Evolutionary conservation across 352 stramenopile genomes (phyloP), one percentile per base, ranked within the genome.

Genomic region (Globisporangium solare): DNA sequence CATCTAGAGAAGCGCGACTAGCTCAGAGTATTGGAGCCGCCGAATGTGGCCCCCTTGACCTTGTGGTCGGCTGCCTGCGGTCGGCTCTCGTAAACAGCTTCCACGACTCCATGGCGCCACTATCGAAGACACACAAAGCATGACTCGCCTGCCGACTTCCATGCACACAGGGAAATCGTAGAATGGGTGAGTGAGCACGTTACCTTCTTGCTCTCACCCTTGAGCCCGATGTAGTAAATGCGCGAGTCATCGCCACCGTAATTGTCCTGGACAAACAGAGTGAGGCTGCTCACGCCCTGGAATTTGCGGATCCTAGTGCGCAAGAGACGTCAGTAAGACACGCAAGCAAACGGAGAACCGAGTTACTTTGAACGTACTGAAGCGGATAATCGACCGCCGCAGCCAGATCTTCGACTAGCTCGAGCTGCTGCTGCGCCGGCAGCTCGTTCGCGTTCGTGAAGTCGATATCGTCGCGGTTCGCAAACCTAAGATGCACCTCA

Each of bases 181-280:
- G 48, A 3, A 35, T 6, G 10, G 27, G 27, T 8, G 27, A 35
- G 27, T 35, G 27, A 35, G 27, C 27, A 35, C 27, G 27, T 35
- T 51, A 91, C 84, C 79, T 94, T 92, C 51, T 92, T 91, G 70
- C 67, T 92, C 70, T 92, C 83, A 42, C 85, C 85, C 55, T 93
- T 95, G 47, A 95, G 67, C 0, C 85, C 83, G 71, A 95, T 90
- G 71, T 95, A 95, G 56, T 93, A 92, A 45, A 95, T 76, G 56
- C 70, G 72, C 21, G 81, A 86, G 51, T 92, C 67, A 52, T 90
- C 80, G 21, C 76, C 83, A 56, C 70, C 74, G 48, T 74, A 86
- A 65, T 76, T 93, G 64, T 87, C 67, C 37, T 89, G 62, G n/a
- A 95, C 60, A 56, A 91, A 93, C 14, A 95, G 60, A 17, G 79